Evolutionary conservation across 208 protist genomes (phyloP).

Genomic region (Borovskyia barvae): DNA sequence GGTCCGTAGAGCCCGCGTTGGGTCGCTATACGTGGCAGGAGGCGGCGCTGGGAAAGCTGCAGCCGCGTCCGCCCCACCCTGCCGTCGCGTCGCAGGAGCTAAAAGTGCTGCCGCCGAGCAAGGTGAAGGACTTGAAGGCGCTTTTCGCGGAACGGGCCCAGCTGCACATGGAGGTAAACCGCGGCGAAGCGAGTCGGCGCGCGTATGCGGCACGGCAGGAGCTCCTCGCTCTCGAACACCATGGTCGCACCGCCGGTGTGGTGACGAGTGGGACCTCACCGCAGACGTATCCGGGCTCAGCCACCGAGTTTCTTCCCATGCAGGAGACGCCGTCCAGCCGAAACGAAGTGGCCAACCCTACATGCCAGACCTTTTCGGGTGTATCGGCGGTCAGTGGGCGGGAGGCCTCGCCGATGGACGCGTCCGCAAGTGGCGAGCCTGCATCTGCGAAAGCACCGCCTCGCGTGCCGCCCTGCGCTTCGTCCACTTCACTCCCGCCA

Average conservation of each 20-base stretch:
- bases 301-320: not conserved
- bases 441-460: too few relatives aligned
- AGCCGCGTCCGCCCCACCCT: conserved; percentile 47
- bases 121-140: conserved; percentile 50
- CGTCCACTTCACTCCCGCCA: too few relatives aligned
- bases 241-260: conserved; percentile 1
- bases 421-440: too few relatives aligned
- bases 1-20: not conserved
- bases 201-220: conserved; percentile 68
- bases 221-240: conserved; percentile 66
- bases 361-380: too few relatives aligned
- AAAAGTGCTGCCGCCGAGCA: conserved; percentile 18
- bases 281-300: conserved; percentile 8
- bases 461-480: too few relatives aligned
- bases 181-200: conserved; percentile 48
- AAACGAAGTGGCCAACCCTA: not conserved
- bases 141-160: conserved; percentile 71
- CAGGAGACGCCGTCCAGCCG: not conserved
- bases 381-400: too few relatives aligned
- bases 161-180: conserved; percentile 48
- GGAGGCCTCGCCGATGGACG: too few relatives aligned
- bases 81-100: conserved; percentile 46
- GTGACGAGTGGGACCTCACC: not conserved
- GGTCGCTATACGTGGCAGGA: conserved; percentile 16
- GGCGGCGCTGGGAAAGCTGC: conserved; percentile 10